Base-by-base conservation (phyloP, 2,329 filamentous ascomycete species). In the Taxawa tesnikishii region DNA sequence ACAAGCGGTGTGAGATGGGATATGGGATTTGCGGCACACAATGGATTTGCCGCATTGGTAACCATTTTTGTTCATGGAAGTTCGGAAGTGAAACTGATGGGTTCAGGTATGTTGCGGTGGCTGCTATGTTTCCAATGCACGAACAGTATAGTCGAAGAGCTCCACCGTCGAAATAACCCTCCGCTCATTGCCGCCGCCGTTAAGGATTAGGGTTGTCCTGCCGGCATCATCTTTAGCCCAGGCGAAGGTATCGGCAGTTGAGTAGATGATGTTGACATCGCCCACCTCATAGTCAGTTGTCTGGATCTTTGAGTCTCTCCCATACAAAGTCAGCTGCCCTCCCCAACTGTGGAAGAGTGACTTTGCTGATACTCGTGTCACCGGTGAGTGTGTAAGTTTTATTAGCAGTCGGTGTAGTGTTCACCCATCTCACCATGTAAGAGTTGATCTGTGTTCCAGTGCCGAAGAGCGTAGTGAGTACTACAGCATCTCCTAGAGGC, bases 211-310 rank as follows among this genome's bases (percentile, higher is more conserved):
- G 1, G 75, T 66, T 8, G 28, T 27, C 49, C 66, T 69, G 24
- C 67, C 56, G 0, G 60, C 62, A 37, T 77, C 73, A 30, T 68
- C 64, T 50, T 83, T 77, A 46, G 79, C 73, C 70, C 75, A 79
- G 0, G 75, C 80, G 39, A 76, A 73, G 14, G 83, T 68, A 44
- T 83, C 78, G 0, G 74, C 75, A 2, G 78, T 77, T 0, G 73
- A 80, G 52, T 82, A 83, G 1, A 80, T 49, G n/a, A 83, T 46
- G 1, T 60, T 68, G 5, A 60, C 54, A n/a, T 67, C 64, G 0
- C 72, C 74, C 29, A 82, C 54, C 9, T 70, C 60, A 38, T 82
- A 83, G 42, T 83, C 74, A 0, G 68, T 73, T 3, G 81, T 68
- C 44, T 78, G 72, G 25, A 79, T 66, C 53, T 67, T 81, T 0